Base-by-base conservation (phyloP, 2,329 filamentous ascomycete species). In the Penicillium nordicum region DNA sequence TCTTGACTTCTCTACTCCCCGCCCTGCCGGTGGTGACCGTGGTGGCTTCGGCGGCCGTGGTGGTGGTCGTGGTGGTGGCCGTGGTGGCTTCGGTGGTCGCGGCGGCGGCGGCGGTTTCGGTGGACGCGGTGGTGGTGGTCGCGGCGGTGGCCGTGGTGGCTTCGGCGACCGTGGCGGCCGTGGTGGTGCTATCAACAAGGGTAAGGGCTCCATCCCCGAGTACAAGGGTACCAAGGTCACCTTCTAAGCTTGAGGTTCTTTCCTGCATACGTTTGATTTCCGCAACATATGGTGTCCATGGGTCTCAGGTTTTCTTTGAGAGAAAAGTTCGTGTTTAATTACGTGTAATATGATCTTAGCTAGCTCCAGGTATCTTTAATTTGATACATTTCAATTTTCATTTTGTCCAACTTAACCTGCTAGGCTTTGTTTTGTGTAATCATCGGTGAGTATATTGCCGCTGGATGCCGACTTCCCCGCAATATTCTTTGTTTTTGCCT, bases 181-280 rank as follows among this genome's bases (percentile, higher is more conserved):
- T 21, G 74, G 79, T 59, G 74, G 79, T 60, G 74, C 78, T 59
- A 73, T 77, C 50, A 77, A 73, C 66, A 80, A 78, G 64, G 80
- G 77, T 68, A 74, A 77, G 56, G 78, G 81, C 32, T 83, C 84
- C 68, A 77, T 86, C 67, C 81, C 84, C 58, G 83, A 87, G 71
- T 90, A 88, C 80, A 80, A 85, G 76, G 91, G 90, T 76, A 88
- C 85, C 80, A 94, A 92, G 86, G 86, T 85, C 72, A 89, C 85
- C 63, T 90, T 90, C 74, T 79, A 78, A 69, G 57, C 69, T 54
- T 59, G 50, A 38, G 51, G 29, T 50, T 47, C 14, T 53, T 48
- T 60, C 50, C 60, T 63, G 48, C 52, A 52, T 47, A 40, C 43
- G 41, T 55, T 58, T 57, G 54, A 52, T 52, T 53, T 57, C 21